Base-by-base conservation (phyloP, 371 early-diverging fungal genomes). In the Smittium mucronatum region DNA sequence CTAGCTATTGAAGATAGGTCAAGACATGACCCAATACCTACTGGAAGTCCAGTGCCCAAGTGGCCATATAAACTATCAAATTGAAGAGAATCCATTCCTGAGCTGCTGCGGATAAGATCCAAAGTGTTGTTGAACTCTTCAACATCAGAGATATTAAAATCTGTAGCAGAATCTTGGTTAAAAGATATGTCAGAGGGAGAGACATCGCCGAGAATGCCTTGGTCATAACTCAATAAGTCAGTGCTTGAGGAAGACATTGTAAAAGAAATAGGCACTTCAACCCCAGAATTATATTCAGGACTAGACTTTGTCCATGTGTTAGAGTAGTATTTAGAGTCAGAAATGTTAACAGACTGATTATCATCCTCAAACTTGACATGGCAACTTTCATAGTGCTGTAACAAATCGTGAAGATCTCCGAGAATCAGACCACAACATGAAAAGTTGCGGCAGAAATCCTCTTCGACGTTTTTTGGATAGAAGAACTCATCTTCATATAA, bases 361-460 rank as follows among this genome's bases (percentile, higher is more conserved):
- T 65, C 65, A 11, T 65, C 65, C n/a, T 65, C 65, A 33, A 93
- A 81, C 58, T 86, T 88, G 64, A 93, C 94, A 75, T 95, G 95
- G 70, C 83, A 84, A 75, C 93, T 93, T 78, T 95, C 95, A 76
- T 91, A 93, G 78, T 95, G 95, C 73, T 92, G 91, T 63, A 93
- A 80, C 67, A 95, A 85, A 69, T 91, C 93, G 81, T 94, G 94
- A 68, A 95, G 82, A 79, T 90, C 89, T 47, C 82, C 82, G 61
- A 95, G 83, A 36, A 84, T 79, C 57, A 88, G 74, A 29, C 93
- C 94, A 75, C 95, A 95, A 82, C 95, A 95, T 67, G 83, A 81
- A 74, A 93, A 95, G 83, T 95, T 89, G 74, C 89, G 88, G 81
- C 93, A 94, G 78, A 88, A 94, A 64, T 83, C 80, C 72, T 86